Percentiles rank a stretch among this genome's conserved stretches.
These are phyloP conservation scores for Skeletonema costatum DNA, from an alignment of 108 stramenopile genomes.

Conservation along the genomic window DNA sequence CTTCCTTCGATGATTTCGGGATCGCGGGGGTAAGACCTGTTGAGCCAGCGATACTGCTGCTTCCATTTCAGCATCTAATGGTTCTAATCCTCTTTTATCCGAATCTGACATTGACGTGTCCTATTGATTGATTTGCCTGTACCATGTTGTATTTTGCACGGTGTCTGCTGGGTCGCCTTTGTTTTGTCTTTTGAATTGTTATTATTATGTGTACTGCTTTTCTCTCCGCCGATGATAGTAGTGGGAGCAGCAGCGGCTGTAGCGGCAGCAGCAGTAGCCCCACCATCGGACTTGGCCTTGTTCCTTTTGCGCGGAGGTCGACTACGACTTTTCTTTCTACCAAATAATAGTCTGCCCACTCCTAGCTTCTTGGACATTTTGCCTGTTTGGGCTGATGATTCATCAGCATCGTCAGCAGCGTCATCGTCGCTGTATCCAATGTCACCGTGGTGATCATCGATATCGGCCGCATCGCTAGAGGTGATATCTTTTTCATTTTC, in stretches of 20 bases:
- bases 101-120: slow-evolving; percentile 1
- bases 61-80: slow-evolving; percentile 16
- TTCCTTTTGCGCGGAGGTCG: neutral
- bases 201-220: neutral
- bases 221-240: neutral
- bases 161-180: neutral
- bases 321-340: neutral
- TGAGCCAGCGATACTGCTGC: neutral
- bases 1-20: neutral
- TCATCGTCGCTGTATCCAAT: neutral
- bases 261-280: neutral
- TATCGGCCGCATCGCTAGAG: neutral
- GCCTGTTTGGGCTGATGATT: neutral
- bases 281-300: neutral
- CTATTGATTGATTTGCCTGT: neutral
- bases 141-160: slow-evolving; percentile 1
- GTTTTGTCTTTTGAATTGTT: neutral
- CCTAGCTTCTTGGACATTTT: neutral
- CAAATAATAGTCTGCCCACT: neutral
- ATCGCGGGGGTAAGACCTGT: neutral
- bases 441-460: neutral
- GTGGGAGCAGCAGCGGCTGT: neutral
- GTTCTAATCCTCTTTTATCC: slow-evolving; percentile 1
- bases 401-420: neutral
- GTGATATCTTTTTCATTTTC: neutral